These are phyloP conservation scores for Alternaria postmessia DNA, from an alignment of 2,329 filamentous ascomycete genomes.

Conservation along the genomic window DNA sequence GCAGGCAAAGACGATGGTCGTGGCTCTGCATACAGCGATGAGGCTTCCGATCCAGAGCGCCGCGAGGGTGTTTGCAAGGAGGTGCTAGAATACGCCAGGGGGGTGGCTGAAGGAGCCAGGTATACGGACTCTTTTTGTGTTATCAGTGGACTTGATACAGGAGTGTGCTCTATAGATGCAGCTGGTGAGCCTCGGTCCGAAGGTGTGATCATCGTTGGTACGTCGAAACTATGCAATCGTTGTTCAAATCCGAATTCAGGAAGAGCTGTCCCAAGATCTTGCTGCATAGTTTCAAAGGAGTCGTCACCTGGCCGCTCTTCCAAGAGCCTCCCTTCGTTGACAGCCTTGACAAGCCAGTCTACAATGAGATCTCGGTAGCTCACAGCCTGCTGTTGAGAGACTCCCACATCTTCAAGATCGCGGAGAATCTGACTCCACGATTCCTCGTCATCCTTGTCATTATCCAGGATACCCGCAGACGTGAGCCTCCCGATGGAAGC, in stretches of 20 bases:
- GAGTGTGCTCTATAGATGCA: neutral
- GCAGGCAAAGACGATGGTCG: neutral
- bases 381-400: slow-evolving; percentile 32
- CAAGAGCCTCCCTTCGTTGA: slow-evolving; percentile 41
- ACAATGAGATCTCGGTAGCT: slow-evolving; percentile 40
- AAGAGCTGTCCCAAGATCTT: slow-evolving; percentile 12
- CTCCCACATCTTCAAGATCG: slow-evolving; percentile 44
- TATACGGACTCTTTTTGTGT: neutral
- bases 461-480: slow-evolving; percentile 15
- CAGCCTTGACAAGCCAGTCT: slow-evolving; percentile 42
- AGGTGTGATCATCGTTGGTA: neutral
- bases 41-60: slow-evolving; percentile 2
- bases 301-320: slow-evolving; percentile 26
- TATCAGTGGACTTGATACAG: neutral
- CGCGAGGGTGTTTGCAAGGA: neutral
- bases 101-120: slow-evolving; percentile 4
- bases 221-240: slow-evolving; percentile 8
- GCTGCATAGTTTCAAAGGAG: slow-evolving; percentile 10
- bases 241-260: neutral
- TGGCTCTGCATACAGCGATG: slow-evolving; percentile 7
- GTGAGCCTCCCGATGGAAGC: slow-evolving; percentile 35
- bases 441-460: slow-evolving; percentile 33
- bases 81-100: neutral
- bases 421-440: slow-evolving; percentile 44
- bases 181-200: neutral